A percentile compares a stretch with the other conserved stretches of the same genome.
Conservation (phyloP, 2,329 filamentous ascomycete genomes). For the Venturia oleaginea region DNA sequence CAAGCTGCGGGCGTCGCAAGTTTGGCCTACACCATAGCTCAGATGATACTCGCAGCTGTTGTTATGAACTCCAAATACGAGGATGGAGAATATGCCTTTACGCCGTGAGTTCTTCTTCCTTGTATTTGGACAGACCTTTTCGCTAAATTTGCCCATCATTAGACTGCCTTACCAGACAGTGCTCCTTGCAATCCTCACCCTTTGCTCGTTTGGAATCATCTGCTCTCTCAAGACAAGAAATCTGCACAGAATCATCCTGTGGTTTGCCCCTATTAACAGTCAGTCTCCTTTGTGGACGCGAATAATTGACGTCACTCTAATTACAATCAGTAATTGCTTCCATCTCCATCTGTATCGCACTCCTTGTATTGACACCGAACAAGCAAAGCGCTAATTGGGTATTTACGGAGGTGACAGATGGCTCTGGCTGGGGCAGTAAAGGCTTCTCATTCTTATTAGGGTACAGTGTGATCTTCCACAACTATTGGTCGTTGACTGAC, state of each 20-base stretch:
- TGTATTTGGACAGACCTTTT: not conserved
- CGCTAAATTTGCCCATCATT: not conserved
- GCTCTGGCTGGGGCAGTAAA: constrained; percentile 53
- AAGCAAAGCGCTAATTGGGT: constrained; percentile 52
- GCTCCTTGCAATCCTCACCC: constrained; percentile 45
- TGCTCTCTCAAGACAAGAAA: constrained; percentile 53
- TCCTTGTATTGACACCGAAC: constrained; percentile 49
- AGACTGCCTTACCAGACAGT: constrained; percentile 52
- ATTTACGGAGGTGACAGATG: constrained; percentile 51
- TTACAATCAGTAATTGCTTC: constrained; percentile 44
- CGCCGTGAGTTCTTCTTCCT: constrained; percentile 41
- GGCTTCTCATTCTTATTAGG: constrained; percentile 54
- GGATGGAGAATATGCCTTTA: constrained; percentile 43
- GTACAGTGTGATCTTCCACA: constrained; percentile 26
- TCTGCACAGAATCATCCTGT: constrained; percentile 51
- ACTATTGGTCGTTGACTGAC: constrained; percentile 25
- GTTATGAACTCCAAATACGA: constrained; percentile 52
- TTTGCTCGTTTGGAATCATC: constrained; percentile 49
- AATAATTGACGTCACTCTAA: not conserved
- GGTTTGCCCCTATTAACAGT: constrained; percentile 60
- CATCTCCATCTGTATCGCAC: constrained; percentile 49
- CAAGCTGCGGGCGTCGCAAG: constrained; percentile 55
- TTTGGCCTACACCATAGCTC: constrained; percentile 53
- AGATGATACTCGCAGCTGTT: constrained; percentile 53
- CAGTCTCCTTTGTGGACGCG: constrained; percentile 12